phyloP scores from a whole-genome alignment of 1,139 yeast genomes.

The Scheffersomyces segobiensis region DNA sequence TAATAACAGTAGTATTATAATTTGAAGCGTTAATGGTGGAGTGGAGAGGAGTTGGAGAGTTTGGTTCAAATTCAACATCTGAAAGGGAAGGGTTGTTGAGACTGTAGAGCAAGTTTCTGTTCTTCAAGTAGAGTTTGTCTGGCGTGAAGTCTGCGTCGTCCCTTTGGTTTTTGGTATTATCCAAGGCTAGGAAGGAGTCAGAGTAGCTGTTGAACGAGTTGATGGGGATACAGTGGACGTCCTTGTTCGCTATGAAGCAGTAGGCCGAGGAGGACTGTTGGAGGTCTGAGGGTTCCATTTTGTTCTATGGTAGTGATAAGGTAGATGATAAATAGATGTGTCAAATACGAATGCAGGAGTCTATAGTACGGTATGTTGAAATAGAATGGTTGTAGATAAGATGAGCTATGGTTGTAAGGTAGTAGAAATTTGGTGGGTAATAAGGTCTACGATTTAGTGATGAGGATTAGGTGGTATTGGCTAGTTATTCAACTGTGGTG shows the following conservation, averaged over 20 bases:
- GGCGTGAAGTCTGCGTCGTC: conserved; percentile 20
- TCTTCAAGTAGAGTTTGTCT: conserved; percentile 30
- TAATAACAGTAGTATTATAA: conserved; percentile 5
- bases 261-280: conserved; percentile 28
- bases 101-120: conserved; percentile 40
- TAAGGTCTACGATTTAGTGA: background rate
- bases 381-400: background rate
- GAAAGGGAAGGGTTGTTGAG: conserved; percentile 46
- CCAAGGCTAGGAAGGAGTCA: conserved; percentile 6
- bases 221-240: conserved; percentile 41
- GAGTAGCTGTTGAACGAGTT: conserved; percentile 19
- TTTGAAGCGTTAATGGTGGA: conserved; percentile 1
- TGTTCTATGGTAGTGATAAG: background rate
- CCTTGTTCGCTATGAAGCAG: conserved; percentile 41
- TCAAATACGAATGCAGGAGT: background rate
- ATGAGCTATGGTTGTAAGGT: background rate
- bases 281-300: background rate
- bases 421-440: background rate
- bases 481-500: background rate
- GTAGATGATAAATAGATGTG: background rate
- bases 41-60: conserved; percentile 9
- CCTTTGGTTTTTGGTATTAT: conserved; percentile 6
- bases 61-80: conserved; percentile 36
- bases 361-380: background rate
- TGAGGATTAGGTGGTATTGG: background rate